Base-by-base conservation (phyloP, 306 rosid species). In the Senna tora region DNA sequence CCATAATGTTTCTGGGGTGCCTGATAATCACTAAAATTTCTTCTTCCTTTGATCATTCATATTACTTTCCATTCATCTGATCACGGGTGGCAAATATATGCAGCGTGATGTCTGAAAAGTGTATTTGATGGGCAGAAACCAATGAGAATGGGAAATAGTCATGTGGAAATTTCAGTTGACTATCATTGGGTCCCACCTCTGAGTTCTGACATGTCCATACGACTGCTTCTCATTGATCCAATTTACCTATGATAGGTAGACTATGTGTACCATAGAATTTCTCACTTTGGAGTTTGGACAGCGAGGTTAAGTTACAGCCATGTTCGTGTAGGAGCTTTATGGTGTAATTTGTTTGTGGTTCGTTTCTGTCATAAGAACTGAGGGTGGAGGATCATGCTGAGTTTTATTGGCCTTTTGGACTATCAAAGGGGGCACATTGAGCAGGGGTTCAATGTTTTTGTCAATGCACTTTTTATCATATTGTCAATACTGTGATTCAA, bases 31-130 rank as follows among this genome's bases (percentile, higher is more conserved):
- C 17, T 11, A 13, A 58, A 9, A 15, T 36, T 22, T 61, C 0
- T 2, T 21, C 12, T 20, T 49, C 28, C 15, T 43, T 21, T 15
- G 15, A 0, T 17, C 39, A 2, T 17, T 28, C 4, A 14, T 15
- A 43, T 21, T 6, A 32, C 17, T 58, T 17, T 30, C n/a, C 57
- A 42, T 47, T 21, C 30, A 28, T 52, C 17, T 50, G 13, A 49
- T 65, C 7, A 16, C 0, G 41, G 14, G 19, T 14, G 19, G 11
- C 39, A 17, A 17, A 19, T 28, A 64, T 19, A 7, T 41, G 47
- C 66, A 42, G 39, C 47, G 46, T 47, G 73, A 38, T 75, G 9
- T 38, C 12, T 74, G 20, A n/a, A 56, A 64, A 13, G 34, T 6
- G 25, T 25, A 16, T 75, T 39, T 42, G 68, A 55, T 32, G 49